Percentiles rank a stretch among this genome's conserved stretches.
phyloP scores from a whole-genome alignment of 2,329 filamentous ascomycete species.

The Coccinonectria pachysandricola region DNA sequence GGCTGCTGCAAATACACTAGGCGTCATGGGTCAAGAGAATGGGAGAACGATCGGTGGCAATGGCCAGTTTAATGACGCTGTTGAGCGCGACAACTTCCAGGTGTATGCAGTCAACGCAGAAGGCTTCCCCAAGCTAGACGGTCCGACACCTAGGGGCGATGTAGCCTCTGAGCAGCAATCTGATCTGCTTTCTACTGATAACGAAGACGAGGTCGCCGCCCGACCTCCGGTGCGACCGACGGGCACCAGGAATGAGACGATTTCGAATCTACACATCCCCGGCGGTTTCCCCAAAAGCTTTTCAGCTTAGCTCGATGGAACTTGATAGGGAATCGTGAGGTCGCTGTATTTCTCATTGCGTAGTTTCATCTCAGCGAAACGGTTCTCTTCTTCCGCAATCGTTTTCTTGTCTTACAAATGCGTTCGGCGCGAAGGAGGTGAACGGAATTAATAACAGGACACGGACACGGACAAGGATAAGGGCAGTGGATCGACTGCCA shows the following conservation, averaged over 20 bases:
- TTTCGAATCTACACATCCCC: slow-evolving; percentile 59
- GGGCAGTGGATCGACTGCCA: slow-evolving; percentile 3
- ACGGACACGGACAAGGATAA: slow-evolving; percentile 2
- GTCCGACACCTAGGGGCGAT: slow-evolving; percentile 3
- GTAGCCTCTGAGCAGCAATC: slow-evolving; percentile 11
- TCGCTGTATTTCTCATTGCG: too few species aligned
- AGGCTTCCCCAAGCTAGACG: slow-evolving; percentile 14
- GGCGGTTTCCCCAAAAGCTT: slow-evolving; percentile 49
- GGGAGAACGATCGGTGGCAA: slow-evolving; percentile 6
- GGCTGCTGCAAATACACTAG: slow-evolving; percentile 3
- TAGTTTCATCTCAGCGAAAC: too few species aligned
- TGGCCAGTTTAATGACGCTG: slow-evolving; percentile 6
- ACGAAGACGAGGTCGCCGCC: slow-evolving; percentile 12
- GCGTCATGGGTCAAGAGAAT: too few species aligned
- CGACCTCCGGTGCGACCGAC: slow-evolving; percentile 18
- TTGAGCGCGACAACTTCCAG: slow-evolving; percentile 9
- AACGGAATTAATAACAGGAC: slow-evolving; percentile 5
- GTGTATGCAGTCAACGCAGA: slow-evolving; percentile 12
- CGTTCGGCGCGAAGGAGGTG: slow-evolving; percentile 4
- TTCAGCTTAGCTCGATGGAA: too few species aligned
- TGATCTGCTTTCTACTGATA: slow-evolving; percentile 11
- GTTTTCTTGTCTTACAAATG: slow-evolving; percentile 5
- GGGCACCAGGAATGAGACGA: slow-evolving; percentile 39
- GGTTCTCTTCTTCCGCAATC: slow-evolving; percentile 4
- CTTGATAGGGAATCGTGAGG: too few species aligned